Base-by-base conservation (phyloP, 495 filamentous ascomycete genomes). In the Astrocystis sublimbata region DNA sequence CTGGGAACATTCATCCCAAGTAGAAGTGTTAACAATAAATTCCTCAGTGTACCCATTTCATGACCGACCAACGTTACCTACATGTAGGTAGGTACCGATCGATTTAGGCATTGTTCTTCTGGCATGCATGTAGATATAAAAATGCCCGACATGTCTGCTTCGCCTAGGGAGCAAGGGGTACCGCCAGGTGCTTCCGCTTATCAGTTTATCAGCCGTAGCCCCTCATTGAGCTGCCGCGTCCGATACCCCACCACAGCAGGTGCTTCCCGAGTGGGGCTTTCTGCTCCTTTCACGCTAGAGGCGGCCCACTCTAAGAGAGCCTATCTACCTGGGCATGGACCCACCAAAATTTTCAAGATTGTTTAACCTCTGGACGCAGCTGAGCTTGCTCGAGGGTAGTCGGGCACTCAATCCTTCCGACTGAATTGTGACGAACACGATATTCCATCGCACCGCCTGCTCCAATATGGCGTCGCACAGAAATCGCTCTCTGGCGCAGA, bases 401-500 rank as follows among this genome's bases (percentile, higher is more conserved):
- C 36, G 41, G 9, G 19, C 24, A 8, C 46, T 49, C 10, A 15
- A 19, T 21, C 24, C 2, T 8, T 31, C 28, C 23, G 17, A 36
- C 0, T 8, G 31, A 28, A 1, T 46, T 15, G 9, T n/a, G 30
- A 19, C 30, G 36, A 13, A 28, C 12, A 55, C 28, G 7, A 21
- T 23, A 62, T 55, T 26, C 21, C 12, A 49, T 40, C 31, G 31
- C 21, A n/a, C 21, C 8, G 28, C 5, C 23, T 28, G 1, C 17
- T 13, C 19, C 13, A 49, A 54, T 21, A 62, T 62, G 60, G 60
- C 6, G 30, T 56, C 60, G 15, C 60, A 62, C 66, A 84, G 88
- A 66, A 62, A 62, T 56, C 60, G 60, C 17, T 31, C 60, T 15
- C 0, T 62, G n/a, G 50, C 60, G 24, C 82, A 89, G 68, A 97